A percentile compares a stretch with the other conserved stretches of the same genome.
phyloP scores from a whole-genome alignment of 2,329 filamentous ascomycete species.

The Ophiostoma sp. region DNA sequence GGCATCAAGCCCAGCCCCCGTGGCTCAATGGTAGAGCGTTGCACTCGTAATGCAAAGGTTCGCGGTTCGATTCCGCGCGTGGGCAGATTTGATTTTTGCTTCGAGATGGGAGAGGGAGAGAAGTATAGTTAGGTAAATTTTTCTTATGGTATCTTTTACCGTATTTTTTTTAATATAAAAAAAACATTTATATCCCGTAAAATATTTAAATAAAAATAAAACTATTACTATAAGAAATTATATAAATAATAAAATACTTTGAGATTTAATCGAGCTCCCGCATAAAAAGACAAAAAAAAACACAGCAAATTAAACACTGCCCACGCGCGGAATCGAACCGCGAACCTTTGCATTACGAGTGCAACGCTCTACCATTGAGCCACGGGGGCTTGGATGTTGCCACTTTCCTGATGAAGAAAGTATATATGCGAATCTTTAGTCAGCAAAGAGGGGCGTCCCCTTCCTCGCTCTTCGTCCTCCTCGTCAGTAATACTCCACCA shows the following conservation, averaged over 20 bases:
- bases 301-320: background rate
- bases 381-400: constrained; percentile 14
- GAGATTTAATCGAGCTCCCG: no score
- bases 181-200: no score
- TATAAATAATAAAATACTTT: background rate
- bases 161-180: background rate
- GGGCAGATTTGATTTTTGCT: background rate
- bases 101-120: background rate
- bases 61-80: constrained; percentile 12
- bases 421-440: background rate
- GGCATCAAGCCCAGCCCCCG: background rate
- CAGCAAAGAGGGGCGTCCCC: constrained; percentile 6
- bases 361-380: constrained; percentile 18
- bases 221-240: background rate
- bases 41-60: constrained; percentile 16
- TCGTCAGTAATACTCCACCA: background rate
- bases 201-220: background rate
- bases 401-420: background rate
- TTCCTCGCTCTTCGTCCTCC: background rate
- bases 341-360: constrained; percentile 16
- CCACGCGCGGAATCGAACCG: constrained; percentile 16
- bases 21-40: constrained; percentile 15
- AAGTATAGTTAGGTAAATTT: no score
- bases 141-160: background rate
- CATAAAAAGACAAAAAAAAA: background rate